These are phyloP conservation scores for Rhynchospora tenuis DNA, from an alignment of 176 grass and related monocot species.

Conservation along the genomic window DNA sequence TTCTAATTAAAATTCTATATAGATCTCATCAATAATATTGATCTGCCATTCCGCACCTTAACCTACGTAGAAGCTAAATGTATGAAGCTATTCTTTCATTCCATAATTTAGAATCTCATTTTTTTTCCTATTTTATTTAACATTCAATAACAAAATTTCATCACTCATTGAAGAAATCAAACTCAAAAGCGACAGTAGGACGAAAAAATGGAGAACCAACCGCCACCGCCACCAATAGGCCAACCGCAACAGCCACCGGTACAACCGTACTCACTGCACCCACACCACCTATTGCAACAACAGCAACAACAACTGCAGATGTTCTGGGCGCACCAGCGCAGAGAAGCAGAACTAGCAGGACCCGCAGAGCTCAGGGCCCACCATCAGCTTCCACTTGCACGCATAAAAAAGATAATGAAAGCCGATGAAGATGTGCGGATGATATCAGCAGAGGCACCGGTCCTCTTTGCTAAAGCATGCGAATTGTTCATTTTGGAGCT, in stretches of 20 bases:
- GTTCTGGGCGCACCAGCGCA: constrained; percentile 80
- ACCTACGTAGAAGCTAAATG: not conserved
- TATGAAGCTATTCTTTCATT: not conserved
- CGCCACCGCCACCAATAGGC: constrained; percentile 26
- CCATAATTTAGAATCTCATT: not conserved
- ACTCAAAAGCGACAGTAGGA: not conserved
- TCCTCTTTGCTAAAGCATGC: constrained; percentile 69
- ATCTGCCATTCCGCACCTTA: not conserved
- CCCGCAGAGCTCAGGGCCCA: constrained; percentile 66
- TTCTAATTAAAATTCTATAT: not conserved
- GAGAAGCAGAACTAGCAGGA: constrained; percentile 67
- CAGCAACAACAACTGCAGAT: constrained; percentile 70
- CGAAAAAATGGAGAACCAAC: constrained; percentile 56
- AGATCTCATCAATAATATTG: not conserved
- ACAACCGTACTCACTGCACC: constrained; percentile 40
- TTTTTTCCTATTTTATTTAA: not conserved
- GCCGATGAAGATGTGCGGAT: constrained; percentile 82
- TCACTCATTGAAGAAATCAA: constrained; percentile 19
- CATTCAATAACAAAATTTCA: not conserved
- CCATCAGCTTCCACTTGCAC: constrained; percentile 77
- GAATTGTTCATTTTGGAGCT: constrained; percentile 87
- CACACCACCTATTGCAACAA: constrained; percentile 63
- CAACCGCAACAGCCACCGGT: constrained; percentile 23
- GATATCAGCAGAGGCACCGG: constrained; percentile 81
- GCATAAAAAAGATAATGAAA: constrained; percentile 93